Evolutionary conservation across 192 early-diverging fungal species (phyloP).

Genomic region (Backusella circina): DNA sequence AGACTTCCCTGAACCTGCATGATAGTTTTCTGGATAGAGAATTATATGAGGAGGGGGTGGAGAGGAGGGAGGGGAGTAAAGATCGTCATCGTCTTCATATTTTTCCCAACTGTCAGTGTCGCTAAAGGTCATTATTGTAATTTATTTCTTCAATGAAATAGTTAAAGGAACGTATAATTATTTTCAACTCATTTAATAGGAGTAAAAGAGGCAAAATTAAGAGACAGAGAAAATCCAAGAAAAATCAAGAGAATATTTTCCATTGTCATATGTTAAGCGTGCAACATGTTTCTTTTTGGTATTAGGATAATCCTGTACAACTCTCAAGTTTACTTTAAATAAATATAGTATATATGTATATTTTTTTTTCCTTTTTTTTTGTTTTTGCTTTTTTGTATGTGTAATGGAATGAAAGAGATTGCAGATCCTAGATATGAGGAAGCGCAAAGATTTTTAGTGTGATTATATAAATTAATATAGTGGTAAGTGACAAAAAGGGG

Average conservation of each 20-base stretch:
- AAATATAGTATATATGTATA: not conserved
- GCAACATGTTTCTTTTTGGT: not conserved
- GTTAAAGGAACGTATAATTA: slow-evolving; percentile 1
- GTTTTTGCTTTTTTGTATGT: not conserved
- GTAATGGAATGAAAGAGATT: not conserved
- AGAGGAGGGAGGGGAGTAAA: not conserved
- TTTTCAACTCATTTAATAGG: not conserved
- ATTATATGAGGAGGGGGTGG: not conserved
- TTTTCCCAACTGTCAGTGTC: not conserved
- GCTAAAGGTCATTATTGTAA: not conserved
- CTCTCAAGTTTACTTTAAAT: not conserved
- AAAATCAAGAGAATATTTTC: not conserved
- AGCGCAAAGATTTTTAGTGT: not conserved
- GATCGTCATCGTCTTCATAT: not conserved
- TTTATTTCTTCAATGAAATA: not conserved
- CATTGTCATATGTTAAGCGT: not conserved
- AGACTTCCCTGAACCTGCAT: slow-evolving; percentile 4
- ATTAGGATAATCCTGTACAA: not conserved
- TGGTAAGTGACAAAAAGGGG: not conserved
- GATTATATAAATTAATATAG: not conserved
- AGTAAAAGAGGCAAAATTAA: not conserved
- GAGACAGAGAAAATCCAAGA: not conserved
- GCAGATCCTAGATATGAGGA: not conserved
- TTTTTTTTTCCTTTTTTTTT: not conserved
- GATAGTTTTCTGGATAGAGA: slow-evolving; percentile 3